Percentiles rank a stretch among this genome's conserved stretches.
Evolutionary conservation across 192 early-diverging fungal genomes (phyloP).

Genomic region (Coemansia javaensis): DNA sequence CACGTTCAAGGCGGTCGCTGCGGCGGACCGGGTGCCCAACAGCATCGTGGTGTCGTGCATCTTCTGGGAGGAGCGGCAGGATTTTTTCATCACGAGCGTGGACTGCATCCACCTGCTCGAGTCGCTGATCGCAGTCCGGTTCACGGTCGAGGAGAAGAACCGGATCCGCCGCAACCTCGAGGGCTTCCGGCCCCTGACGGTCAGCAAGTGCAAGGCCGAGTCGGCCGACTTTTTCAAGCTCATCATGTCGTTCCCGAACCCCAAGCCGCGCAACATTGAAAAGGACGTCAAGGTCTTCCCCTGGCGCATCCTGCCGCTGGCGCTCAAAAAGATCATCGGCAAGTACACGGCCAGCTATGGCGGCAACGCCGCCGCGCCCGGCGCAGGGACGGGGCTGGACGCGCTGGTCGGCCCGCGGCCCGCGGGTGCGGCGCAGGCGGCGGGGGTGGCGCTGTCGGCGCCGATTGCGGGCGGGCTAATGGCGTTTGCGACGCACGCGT

Average conservation of each 20-base stretch:
- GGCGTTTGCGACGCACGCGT: constrained; percentile 12
- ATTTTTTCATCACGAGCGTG: constrained; percentile 74
- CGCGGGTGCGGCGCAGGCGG: constrained; percentile 16
- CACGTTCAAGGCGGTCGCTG: constrained; percentile 58
- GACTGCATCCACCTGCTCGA: constrained; percentile 75
- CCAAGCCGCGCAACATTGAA: constrained; percentile 81
- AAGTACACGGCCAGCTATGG: constrained; percentile 59
- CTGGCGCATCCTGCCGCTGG: constrained; percentile 66
- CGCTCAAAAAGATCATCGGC: constrained; percentile 71
- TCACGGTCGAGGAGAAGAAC: constrained; percentile 82
- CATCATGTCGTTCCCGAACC: constrained; percentile 78
- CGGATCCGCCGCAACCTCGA: constrained; percentile 82
- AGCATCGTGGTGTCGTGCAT: constrained; percentile 75
- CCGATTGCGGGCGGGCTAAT: constrained; percentile 27
- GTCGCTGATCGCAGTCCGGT: constrained; percentile 66
- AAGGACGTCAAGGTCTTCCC: constrained; percentile 86
- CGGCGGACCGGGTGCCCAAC: constrained; percentile 56
- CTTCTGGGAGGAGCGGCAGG: constrained; percentile 68
- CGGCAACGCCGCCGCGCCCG: constrained; percentile 30
- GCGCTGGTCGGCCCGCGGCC: constrained; percentile 12
- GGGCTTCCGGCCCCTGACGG: constrained; percentile 70
- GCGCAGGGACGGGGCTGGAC: constrained; percentile 23
- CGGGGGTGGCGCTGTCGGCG: constrained; percentile 14
- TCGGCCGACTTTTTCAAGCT: constrained; percentile 73
- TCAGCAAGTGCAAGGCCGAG: constrained; percentile 72